Conservation (phyloP, 2,329 filamentous ascomycete genomes). For the Neodidymelliopsis sp. region DNA sequence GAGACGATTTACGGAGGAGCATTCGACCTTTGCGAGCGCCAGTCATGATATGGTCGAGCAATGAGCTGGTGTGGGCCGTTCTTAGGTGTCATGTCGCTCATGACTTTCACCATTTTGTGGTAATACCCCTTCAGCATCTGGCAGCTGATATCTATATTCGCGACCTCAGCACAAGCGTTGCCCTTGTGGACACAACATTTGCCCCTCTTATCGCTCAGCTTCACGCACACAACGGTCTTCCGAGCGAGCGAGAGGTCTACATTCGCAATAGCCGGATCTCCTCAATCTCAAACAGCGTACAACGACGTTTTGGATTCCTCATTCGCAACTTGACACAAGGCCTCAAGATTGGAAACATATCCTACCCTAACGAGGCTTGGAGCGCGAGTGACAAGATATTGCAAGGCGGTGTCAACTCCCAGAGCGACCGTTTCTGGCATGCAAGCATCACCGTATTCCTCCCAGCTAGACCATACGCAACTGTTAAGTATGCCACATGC, state of each 20-base stretch:
- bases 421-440: slow-evolving; percentile 7
- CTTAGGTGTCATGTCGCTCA: slow-evolving; percentile 18
- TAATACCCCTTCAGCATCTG: slow-evolving; percentile 16
- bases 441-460: slow-evolving; percentile 10
- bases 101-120: slow-evolving; percentile 18
- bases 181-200: background rate
- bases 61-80: slow-evolving; percentile 15
- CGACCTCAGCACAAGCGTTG: slow-evolving; percentile 13
- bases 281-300: slow-evolving; percentile 7
- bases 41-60: slow-evolving; percentile 15
- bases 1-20: background rate
- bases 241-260: slow-evolving; percentile 15
- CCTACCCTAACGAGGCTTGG: slow-evolving; percentile 13
- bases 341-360: background rate
- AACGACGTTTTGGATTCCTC: slow-evolving; percentile 21
- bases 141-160: slow-evolving; percentile 17
- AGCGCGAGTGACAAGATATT: slow-evolving; percentile 17
- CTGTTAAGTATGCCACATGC: background rate
- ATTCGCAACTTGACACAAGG: slow-evolving; percentile 9
- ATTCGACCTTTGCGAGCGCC: slow-evolving; percentile 15
- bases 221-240: background rate
- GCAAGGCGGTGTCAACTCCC: slow-evolving; percentile 5
- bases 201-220: background rate
- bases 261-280: slow-evolving; percentile 18
- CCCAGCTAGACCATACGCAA: background rate